These are phyloP conservation scores for Decorospora gaudefroyi DNA, from an alignment of 2,329 filamentous ascomycete genomes.

Conservation along the genomic window DNA sequence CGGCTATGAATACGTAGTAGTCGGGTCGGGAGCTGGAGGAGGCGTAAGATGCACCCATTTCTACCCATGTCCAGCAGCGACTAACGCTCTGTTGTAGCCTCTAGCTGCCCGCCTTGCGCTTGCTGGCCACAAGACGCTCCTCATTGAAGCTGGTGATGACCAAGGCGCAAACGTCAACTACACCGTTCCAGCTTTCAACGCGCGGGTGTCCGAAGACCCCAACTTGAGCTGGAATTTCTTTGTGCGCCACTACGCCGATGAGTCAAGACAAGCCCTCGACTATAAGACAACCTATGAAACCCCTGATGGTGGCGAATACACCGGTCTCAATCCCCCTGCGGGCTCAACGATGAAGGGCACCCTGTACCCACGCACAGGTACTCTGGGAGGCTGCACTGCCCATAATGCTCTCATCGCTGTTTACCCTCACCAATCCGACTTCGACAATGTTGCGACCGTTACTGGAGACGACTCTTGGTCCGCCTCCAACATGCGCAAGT, in stretches of 20 bases:
- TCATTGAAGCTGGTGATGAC: constrained; percentile 65
- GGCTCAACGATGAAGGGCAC: constrained; percentile 59
- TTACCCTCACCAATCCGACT: constrained; percentile 64
- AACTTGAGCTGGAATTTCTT: constrained; percentile 66
- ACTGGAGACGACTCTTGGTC: constrained; percentile 66
- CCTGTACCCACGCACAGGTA: constrained; percentile 62
- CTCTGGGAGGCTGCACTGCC: constrained; percentile 62
- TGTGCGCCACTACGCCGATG: constrained; percentile 64
- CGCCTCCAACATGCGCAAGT: constrained; percentile 62
- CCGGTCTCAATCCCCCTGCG: constrained; percentile 58
- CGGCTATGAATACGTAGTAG: constrained; percentile 65
- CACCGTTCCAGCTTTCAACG: constrained; percentile 60
- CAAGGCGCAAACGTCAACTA: constrained; percentile 57
- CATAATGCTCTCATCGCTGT: constrained; percentile 67
- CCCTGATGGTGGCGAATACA: constrained; percentile 47
- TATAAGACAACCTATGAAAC: constrained; percentile 63
- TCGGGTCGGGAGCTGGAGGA: constrained; percentile 56
- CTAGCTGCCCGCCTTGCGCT: constrained; percentile 61
- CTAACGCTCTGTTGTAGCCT: constrained; percentile 16
- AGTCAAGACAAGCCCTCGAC: constrained; percentile 59
- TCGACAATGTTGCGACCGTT: constrained; percentile 59
- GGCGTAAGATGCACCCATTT: constrained; percentile 9
- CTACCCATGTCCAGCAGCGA: background rate
- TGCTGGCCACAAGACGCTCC: constrained; percentile 63
- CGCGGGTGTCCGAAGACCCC: constrained; percentile 60